phyloP scores from a whole-genome alignment of 805 yeast species.

The Cyberlindnera bimundalis region DNA sequence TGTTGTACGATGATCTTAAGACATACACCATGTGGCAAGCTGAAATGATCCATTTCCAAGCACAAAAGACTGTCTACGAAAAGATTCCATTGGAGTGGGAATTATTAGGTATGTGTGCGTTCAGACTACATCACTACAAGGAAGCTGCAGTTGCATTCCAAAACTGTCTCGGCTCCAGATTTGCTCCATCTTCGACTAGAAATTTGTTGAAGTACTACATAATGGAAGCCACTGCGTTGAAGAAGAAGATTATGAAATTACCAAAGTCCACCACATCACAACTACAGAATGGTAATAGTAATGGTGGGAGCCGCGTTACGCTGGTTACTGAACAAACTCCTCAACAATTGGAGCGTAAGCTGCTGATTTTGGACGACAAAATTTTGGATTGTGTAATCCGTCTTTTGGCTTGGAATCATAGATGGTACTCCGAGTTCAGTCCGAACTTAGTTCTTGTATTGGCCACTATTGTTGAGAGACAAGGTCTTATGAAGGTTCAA shows the following conservation, averaged over 20 bases:
- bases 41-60: conserved; percentile 82
- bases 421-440: conserved; percentile 94
- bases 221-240: conserved; percentile 38
- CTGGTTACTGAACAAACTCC: conserved; percentile 19
- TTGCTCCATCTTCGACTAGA: conserved; percentile 76
- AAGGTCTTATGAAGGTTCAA: conserved; percentile 74
- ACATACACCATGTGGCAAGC: conserved; percentile 93
- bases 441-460: conserved; percentile 60
- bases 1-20: conserved; percentile 67
- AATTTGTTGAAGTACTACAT: conserved; percentile 66
- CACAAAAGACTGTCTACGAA: conserved; percentile 76
- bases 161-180: conserved; percentile 66
- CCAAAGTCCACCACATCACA: neutral
- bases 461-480: conserved; percentile 61
- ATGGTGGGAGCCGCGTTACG: neutral
- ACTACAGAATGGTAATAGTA: neutral
- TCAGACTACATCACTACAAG: conserved; percentile 76
- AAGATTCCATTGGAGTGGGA: conserved; percentile 91
- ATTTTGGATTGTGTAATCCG: conserved; percentile 70
- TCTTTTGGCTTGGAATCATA: conserved; percentile 93
- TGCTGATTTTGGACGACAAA: conserved; percentile 34
- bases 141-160: conserved; percentile 87
- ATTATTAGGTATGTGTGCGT: conserved; percentile 79
- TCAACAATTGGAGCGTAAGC: conserved; percentile 31
- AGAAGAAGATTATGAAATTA: conserved; percentile 22